These are phyloP conservation scores for Debaryomyces psychrophilus DNA, from an alignment of 1,139 yeast genomes.

Conservation along the genomic window DNA sequence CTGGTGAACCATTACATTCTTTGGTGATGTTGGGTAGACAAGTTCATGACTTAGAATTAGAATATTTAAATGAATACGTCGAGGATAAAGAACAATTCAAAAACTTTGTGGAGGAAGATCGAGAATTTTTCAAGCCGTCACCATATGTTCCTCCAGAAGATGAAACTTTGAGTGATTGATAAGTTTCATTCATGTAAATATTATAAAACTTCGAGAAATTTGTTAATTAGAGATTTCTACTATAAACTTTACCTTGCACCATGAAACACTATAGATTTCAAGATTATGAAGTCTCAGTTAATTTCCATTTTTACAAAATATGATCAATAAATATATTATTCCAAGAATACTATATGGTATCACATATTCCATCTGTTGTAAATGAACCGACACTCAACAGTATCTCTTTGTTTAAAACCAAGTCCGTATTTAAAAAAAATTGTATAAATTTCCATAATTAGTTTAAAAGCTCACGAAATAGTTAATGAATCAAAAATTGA, in stretches of 20 bases:
- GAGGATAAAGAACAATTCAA: constrained; percentile 65
- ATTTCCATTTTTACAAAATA: too few species aligned
- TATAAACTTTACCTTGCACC: too few species aligned
- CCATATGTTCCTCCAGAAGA: constrained; percentile 47
- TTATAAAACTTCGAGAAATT: too few species aligned
- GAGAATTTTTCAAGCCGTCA: constrained; percentile 71
- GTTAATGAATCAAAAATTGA: not conserved
- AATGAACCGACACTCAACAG: too few species aligned
- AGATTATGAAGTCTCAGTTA: too few species aligned
- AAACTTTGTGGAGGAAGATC: constrained; percentile 64
- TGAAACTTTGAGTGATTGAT: constrained; percentile 25
- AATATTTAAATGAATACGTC: constrained; percentile 77
- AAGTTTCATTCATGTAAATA: not conserved
- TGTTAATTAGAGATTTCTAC: too few species aligned
- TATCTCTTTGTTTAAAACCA: too few species aligned
- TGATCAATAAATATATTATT: too few species aligned
- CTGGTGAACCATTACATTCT: constrained; percentile 95
- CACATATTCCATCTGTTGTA: too few species aligned
- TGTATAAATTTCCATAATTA: not conserved
- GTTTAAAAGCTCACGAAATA: not conserved
- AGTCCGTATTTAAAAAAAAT: too few species aligned
- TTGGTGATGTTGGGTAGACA: constrained; percentile 89
- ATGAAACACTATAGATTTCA: too few species aligned
- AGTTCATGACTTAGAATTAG: constrained; percentile 91
- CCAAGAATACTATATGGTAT: too few species aligned